Conservation (phyloP, 768 basidiomycete species). For the Multifurca ochricompacta region DNA sequence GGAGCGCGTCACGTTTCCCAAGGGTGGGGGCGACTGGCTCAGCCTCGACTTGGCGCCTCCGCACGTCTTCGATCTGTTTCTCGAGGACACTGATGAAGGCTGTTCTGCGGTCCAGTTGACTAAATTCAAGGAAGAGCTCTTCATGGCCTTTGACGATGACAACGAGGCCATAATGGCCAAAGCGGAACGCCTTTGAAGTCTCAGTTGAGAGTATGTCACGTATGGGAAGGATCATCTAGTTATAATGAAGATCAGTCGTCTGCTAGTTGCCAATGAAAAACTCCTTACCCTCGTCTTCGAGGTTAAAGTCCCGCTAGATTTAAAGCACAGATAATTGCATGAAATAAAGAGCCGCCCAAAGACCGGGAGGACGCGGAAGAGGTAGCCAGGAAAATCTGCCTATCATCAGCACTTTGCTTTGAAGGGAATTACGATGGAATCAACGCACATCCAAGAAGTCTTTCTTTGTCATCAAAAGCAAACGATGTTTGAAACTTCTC, state of each 20-base stretch:
- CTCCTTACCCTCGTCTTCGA: conserved; percentile 69
- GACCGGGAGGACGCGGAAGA: conserved; percentile 84
- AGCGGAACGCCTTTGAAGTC: conserved; percentile 78
- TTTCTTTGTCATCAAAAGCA: conserved; percentile 85
- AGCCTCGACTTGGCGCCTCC: conserved; percentile 38
- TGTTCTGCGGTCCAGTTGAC: conserved; percentile 68
- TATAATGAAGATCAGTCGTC: conserved; percentile 5
- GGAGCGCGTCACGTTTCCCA: conserved; percentile 63
- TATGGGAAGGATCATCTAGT: conserved; percentile 97
- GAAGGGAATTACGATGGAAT: neutral
- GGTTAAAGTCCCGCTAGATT: conserved; percentile 73
- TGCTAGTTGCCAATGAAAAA: neutral
- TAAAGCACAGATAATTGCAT: conserved; percentile 92
- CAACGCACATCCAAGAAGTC: conserved; percentile 75
- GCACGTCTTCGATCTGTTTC: conserved; percentile 69
- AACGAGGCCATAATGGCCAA: conserved; percentile 84
- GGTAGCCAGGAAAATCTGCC: conserved; percentile 83
- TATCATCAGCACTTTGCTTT: conserved; percentile 12
- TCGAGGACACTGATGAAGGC: conserved; percentile 72
- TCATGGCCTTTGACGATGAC: conserved; percentile 94
- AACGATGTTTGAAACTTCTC: conserved; percentile 79
- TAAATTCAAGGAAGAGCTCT: conserved; percentile 95
- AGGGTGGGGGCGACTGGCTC: conserved; percentile 38
- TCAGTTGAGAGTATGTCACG: conserved; percentile 80
- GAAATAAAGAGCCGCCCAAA: conserved; percentile 86